Percentiles rank a stretch among this genome's conserved stretches.
phyloP scores from a whole-genome alignment of 495 filamentous ascomycete species.

The Podospora appendiculata region DNA sequence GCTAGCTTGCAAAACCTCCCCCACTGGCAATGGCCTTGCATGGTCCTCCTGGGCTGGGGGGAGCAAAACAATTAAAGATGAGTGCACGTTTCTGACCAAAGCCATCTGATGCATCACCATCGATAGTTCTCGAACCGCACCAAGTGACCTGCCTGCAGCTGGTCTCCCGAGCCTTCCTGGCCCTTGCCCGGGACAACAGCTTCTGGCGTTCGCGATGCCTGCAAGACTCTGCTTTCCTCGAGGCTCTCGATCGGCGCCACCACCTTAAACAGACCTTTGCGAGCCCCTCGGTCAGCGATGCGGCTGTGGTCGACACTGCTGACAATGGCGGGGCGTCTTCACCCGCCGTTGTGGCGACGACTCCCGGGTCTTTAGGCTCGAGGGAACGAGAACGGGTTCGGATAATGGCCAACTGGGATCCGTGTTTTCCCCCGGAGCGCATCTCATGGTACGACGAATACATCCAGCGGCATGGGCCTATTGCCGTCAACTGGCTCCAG shows the following conservation, averaged over 20 bases:
- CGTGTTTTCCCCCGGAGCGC: conserved; percentile 56
- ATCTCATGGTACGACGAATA: conserved; percentile 85
- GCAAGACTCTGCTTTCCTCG: conserved; percentile 51
- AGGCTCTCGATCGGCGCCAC: conserved; percentile 35
- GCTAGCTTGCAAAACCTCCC: too few species aligned
- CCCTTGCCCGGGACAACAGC: conserved; percentile 64
- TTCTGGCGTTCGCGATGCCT: conserved; percentile 74
- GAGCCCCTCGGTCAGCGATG: background rate
- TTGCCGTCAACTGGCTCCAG: conserved; percentile 69
- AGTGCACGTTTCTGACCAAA: background rate
- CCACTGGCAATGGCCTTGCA: too few species aligned
- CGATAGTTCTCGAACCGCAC: conserved; percentile 55
- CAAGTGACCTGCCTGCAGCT: conserved; percentile 67
- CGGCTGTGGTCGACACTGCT: conserved; percentile 15
- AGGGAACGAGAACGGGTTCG: conserved; percentile 39
- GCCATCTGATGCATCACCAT: background rate
- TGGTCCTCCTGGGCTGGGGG: too few species aligned
- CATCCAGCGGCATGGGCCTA: conserved; percentile 70
- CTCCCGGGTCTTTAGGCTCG: conserved; percentile 20
- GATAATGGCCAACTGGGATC: conserved; percentile 73
- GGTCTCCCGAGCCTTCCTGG: conserved; percentile 58
- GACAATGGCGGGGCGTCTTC: background rate
- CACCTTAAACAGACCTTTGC: too few species aligned
- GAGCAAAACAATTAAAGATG: too few species aligned
- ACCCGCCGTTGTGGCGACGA: background rate